These are phyloP conservation scores for Ascosphaera apis DNA, from an alignment of 2,329 filamentous ascomycete genomes.

Conservation along the genomic window DNA sequence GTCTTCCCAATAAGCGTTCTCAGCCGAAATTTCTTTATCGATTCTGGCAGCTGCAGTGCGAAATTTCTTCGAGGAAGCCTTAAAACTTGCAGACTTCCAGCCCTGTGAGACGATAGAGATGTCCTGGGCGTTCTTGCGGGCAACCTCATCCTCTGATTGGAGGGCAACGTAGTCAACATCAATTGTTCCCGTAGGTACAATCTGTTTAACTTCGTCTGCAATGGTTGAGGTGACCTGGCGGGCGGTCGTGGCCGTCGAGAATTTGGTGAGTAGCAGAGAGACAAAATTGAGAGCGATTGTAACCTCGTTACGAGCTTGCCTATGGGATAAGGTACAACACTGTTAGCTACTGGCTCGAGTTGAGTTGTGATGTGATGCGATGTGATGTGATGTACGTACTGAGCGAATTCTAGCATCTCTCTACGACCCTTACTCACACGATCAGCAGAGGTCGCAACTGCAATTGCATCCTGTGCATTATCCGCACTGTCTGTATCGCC, in stretches of 20 bases:
- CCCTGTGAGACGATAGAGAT: constrained; percentile 34
- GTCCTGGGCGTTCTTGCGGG: constrained; percentile 23
- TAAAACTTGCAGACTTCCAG: constrained; percentile 58
- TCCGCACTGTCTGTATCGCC: constrained; percentile 14
- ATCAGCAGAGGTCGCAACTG: constrained; percentile 17
- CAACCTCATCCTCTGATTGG: constrained; percentile 33
- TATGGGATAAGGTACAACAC: constrained; percentile 6
- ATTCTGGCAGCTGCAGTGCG: constrained; percentile 48
- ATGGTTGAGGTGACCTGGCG: constrained; percentile 46
- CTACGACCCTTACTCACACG: constrained; percentile 20
- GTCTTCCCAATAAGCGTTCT: constrained; percentile 76
- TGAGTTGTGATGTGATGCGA: neutral
- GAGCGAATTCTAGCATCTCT: constrained; percentile 22
- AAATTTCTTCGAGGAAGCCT: constrained; percentile 50
- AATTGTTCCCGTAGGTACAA: constrained; percentile 51
- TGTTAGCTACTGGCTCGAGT: constrained; percentile 3
- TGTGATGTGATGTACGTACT: constrained; percentile 11
- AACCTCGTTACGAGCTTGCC: constrained; percentile 23
- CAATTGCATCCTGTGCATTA: constrained; percentile 3
- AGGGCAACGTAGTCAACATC: constrained; percentile 42
- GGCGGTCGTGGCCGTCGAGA: constrained; percentile 28
- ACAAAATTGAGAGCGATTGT: constrained; percentile 58
- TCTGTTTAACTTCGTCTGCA: constrained; percentile 44
- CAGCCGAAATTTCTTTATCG: constrained; percentile 51
- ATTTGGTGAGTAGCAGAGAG: constrained; percentile 63